Base-by-base conservation (phyloP, 2,329 filamentous ascomycete genomes). In the Fusarium devonianum region DNA sequence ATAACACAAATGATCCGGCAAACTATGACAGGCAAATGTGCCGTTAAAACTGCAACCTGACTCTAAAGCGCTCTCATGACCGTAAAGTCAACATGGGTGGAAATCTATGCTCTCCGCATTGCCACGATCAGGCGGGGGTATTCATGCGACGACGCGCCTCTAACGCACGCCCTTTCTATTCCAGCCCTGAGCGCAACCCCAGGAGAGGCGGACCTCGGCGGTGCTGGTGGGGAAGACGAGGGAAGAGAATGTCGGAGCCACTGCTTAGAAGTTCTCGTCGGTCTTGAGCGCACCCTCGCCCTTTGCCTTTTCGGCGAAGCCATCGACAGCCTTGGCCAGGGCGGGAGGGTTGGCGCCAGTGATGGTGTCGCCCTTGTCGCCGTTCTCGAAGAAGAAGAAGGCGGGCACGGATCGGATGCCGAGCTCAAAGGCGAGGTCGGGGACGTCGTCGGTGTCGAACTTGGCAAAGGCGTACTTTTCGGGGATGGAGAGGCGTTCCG, bases 351-450 rank as follows among this genome's bases (percentile, higher is more conserved):
- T 71, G 25, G 71, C 71, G 30, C 73, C 75, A 29, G 73, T 71
- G 32, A 81, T 66, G 61, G 72, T 74, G 60, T 78, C 75, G 62
- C 43, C 71, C 67, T 73, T 73, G 32, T 75, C 71, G 44, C 80
- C 80, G 39, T 82, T 73, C 69, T 80, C 76, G 69, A 86, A 84
- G 71, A 84, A 79, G 65, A 81, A 71, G 66, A 86, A 85, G 29
- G 82, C 82, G 8, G 83, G 83, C 73, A 86, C 81, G 64, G 79
- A 77, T 18, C 75, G 73, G 64, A 85, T 73, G 65, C 73, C 70
- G 63, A 83, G 78, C 53, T 75, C 71, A 11, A 67, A 64, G 42
- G 81, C 77, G 14, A 81, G 73, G 39, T 80, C 78, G 47, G 77
- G 72, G 8, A 78, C 75, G 33, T 73, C 69, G 68, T 85, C 83